Evolutionary conservation across 1,284 basidiomycete species (phyloP).

Genomic region (Kalmanozyma brasiliensis): DNA sequence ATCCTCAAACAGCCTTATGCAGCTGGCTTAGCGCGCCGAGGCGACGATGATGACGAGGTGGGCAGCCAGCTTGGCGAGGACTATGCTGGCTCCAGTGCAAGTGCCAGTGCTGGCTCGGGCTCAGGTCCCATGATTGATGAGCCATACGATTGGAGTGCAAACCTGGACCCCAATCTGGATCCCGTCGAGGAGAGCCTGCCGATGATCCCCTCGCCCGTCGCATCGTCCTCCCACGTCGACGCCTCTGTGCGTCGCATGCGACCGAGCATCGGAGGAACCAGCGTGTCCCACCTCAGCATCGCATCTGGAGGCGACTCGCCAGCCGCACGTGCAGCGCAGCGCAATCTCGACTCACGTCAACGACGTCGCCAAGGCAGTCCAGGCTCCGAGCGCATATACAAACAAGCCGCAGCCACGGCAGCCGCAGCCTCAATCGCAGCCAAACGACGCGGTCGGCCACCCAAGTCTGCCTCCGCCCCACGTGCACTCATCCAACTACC

Average conservation of each 20-base stretch:
- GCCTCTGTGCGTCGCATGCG: conserved; percentile 27
- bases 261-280: conserved; percentile 25
- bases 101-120: conserved; percentile 7
- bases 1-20: conserved; percentile 10
- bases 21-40: conserved; percentile 4
- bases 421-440: conserved; percentile 2
- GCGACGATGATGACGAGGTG: conserved; percentile 12
- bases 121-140: conserved; percentile 9
- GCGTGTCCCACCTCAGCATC: conserved; percentile 27
- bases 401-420: conserved; percentile 4
- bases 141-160: conserved; percentile 18
- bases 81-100: conserved; percentile 10
- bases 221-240: conserved; percentile 25
- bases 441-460: conserved; percentile 19
- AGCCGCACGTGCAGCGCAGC: conserved; percentile 33
- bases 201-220: conserved; percentile 34
- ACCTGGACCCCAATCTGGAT: neutral
- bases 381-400: conserved; percentile 8
- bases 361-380: conserved; percentile 38
- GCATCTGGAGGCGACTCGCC: conserved; percentile 31
- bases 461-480: conserved; percentile 13
- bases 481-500: conserved; percentile 27
- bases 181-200: conserved; percentile 24
- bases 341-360: conserved; percentile 28
- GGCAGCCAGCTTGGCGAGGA: conserved; percentile 30